Evolutionary conservation across 106 monocot species (phyloP).

Genomic region (Dioscorea zingiberensis): DNA sequence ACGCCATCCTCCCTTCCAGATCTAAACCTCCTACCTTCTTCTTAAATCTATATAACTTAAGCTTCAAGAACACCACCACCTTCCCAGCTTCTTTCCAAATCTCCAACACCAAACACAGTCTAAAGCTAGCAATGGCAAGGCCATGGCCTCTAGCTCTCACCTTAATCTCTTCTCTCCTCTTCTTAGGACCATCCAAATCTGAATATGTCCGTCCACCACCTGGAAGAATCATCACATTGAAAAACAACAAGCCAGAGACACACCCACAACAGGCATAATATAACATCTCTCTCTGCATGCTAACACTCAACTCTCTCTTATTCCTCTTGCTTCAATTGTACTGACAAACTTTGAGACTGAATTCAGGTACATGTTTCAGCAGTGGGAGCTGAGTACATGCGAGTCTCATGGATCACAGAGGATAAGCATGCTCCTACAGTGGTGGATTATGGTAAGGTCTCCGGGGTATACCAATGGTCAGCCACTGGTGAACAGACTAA

Average conservation of each 20-base stretch:
- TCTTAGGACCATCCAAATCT: neutral
- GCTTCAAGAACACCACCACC: constrained; percentile 3
- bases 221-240: constrained; percentile 18
- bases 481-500: constrained; percentile 49
- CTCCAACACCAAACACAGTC: neutral
- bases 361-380: constrained; percentile 66
- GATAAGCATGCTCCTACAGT: constrained; percentile 43
- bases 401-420: constrained; percentile 64
- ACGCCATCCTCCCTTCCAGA: constrained; percentile 2
- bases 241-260: constrained; percentile 16
- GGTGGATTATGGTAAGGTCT: constrained; percentile 59
- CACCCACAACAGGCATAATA: constrained; percentile 49
- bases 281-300: too few species aligned
- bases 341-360: neutral
- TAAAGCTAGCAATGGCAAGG: neutral
- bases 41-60: neutral
- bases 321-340: neutral
- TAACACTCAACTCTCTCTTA: too few species aligned
- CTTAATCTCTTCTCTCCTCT: constrained; percentile 5
- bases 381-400: constrained; percentile 55
- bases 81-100: neutral
- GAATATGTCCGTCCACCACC: constrained; percentile 39
- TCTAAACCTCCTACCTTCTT: neutral
- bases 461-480: constrained; percentile 30
- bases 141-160: constrained; percentile 7